Evolutionary conservation across 1,284 basidiomycete genomes (phyloP).

Genomic region (Ceratobasidium papillatum): DNA sequence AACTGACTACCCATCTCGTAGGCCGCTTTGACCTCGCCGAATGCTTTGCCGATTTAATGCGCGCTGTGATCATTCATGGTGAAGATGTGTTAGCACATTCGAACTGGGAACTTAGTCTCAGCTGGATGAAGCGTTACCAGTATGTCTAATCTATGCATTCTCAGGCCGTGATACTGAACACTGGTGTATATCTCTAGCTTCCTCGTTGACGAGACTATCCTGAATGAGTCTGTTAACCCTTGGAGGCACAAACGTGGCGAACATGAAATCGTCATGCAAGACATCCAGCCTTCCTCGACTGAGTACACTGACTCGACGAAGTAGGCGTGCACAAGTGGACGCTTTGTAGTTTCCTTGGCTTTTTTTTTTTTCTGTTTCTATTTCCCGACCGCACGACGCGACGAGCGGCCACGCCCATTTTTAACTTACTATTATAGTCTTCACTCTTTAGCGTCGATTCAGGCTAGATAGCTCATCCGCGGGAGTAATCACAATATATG

Average conservation of each 20-base stretch:
- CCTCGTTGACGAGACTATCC: conserved; percentile 70
- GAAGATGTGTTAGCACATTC: conserved; percentile 86
- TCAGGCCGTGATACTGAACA: neutral
- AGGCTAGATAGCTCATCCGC: conserved; percentile 25
- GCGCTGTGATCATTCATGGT: conserved; percentile 77
- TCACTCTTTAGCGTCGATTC: conserved; percentile 26
- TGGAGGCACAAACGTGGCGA: conserved; percentile 82
- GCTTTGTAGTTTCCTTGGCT: neutral
- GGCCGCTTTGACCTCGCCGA: conserved; percentile 80
- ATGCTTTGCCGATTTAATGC: conserved; percentile 74
- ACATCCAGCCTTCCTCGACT: conserved; percentile 30
- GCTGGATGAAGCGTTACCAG: conserved; percentile 83
- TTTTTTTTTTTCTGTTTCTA: neutral
- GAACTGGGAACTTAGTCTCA: conserved; percentile 88
- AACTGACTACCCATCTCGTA: conserved; percentile 50
- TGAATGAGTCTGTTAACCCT: conserved; percentile 68
- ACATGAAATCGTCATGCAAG: conserved; percentile 54
- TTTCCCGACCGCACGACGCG: neutral
- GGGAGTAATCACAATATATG: conserved; percentile 11
- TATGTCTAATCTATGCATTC: conserved; percentile 54
- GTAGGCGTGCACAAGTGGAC: neutral
- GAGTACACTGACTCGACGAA: conserved; percentile 18
- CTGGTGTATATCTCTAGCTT: conserved; percentile 59
- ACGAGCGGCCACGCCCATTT: conserved; percentile 1
- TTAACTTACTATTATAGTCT: neutral